phyloP scores from a whole-genome alignment of 2,329 filamentous ascomycete species.

The Coniochaeta hoffmannii region DNA sequence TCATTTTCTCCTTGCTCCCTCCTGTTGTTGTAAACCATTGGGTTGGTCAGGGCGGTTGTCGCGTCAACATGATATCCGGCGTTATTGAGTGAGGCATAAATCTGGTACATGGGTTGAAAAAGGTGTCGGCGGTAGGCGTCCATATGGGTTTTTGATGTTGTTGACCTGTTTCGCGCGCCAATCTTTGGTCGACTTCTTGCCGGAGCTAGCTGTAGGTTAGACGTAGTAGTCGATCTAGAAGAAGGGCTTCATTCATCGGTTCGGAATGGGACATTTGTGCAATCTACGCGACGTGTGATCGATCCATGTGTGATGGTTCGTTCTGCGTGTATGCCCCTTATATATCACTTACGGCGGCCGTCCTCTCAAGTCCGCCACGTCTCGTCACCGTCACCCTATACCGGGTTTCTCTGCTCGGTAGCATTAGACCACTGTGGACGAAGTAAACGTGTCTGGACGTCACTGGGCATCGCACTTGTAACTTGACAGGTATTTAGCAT shows the following conservation, averaged over 20 bases:
- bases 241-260: too few species aligned
- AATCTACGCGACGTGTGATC: neutral
- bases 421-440: too few species aligned
- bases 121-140: neutral
- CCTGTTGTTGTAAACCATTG: conserved; percentile 2
- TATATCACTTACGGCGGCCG: too few species aligned
- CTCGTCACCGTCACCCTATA: too few species aligned
- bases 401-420: too few species aligned
- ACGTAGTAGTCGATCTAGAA: neutral
- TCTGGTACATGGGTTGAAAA: neutral
- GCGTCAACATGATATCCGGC: conserved; percentile 5
- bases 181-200: too few species aligned
- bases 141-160: neutral
- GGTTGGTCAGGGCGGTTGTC: neutral
- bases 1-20: too few species aligned
- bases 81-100: neutral
- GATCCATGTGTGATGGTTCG: too few species aligned
- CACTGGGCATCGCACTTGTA: neutral
- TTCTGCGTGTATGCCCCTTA: too few species aligned
- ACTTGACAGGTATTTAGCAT: neutral
- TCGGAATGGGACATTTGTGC: neutral
- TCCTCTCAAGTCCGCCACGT: too few species aligned
- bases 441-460: too few species aligned
- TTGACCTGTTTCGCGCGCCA: neutral
- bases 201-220: too few species aligned